Conservation (phyloP, 176 grass and related monocot genomes). For the Canna indica region DNA sequence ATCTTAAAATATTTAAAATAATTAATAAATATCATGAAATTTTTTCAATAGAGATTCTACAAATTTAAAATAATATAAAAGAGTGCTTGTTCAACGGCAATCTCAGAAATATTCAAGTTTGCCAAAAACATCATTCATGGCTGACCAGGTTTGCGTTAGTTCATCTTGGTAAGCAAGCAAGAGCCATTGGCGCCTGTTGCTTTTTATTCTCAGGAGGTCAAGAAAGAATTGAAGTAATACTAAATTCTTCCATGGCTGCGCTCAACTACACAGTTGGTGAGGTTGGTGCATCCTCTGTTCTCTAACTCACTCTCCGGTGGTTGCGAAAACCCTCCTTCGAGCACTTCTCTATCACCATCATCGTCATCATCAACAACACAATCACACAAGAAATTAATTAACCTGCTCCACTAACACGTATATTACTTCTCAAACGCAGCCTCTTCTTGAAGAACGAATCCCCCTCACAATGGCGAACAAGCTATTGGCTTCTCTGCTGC, state of each 20-base stretch:
- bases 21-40: no score
- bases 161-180: no score
- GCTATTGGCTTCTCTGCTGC: neutral
- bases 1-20: no score
- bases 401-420: no score
- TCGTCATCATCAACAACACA: neutral
- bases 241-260: neutral
- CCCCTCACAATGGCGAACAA: neutral
- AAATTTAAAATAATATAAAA: no score
- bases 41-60: no score
- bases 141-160: no score
- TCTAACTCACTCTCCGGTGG: neutral
- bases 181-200: neutral
- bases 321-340: neutral
- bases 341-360: neutral
- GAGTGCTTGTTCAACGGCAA: no score
- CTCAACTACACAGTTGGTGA: neutral
- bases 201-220: neutral
- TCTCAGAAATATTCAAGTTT: no score
- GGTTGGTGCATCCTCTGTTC: constrained; percentile 6
- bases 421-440: no score
- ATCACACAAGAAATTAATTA: neutral
- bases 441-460: neutral
- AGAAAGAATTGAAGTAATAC: neutral
- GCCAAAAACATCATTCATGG: no score